Evolutionary conservation across 1,284 basidiomycete genomes (phyloP), one percentile per base, ranked within the genome.

Genomic region (Apiotrichum gamsii): DNA sequence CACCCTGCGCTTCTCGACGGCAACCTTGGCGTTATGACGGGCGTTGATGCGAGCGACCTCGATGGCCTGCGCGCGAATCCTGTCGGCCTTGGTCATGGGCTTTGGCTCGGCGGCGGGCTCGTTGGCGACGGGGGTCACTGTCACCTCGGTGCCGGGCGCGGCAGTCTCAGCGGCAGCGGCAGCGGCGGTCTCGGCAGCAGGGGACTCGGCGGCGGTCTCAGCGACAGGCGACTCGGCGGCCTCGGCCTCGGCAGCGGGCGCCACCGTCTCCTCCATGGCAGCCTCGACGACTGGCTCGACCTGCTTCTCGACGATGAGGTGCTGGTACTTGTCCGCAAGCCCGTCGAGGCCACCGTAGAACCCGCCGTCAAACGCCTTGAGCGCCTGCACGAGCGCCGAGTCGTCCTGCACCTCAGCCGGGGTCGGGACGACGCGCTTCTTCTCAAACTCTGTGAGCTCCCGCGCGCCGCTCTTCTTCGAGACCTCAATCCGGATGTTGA

Each of bases 321-420:
- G 15, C 32, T 28, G n/a, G 32, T 46, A 56, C 47, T 49, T 32
- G 34, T 64, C 60, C 15, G 50, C 57, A 11, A 67, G n/a, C 15
- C 62, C 65, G 23, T 55, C 46, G 33, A 67, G 60, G 9, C 63
- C 65, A 24, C 62, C 62, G 45, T 40, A 59, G 43, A 61, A 62
- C 1, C 65, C 65, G 21, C 53, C 56, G 11, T 49, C 57, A 31
- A 65, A 59, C 11, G 28, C 31, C 29, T 51, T 39, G 16, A 67
- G 45, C 2, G 53, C 56, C 15, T 52, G 25, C 13, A 62, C 51
- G 20, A 67, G 56, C 24, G 51, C 47, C 16, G 47, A 38, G 36
- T 59, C 61, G 43, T 65, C 61, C 19, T 31, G 13, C 29, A 28
- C 18, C 38, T 58, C 48, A n/a, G 39, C 19, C 2, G 2, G 2